Base-by-base conservation (phyloP, 306 rosid species). In the Adenanthera pavonina region DNA sequence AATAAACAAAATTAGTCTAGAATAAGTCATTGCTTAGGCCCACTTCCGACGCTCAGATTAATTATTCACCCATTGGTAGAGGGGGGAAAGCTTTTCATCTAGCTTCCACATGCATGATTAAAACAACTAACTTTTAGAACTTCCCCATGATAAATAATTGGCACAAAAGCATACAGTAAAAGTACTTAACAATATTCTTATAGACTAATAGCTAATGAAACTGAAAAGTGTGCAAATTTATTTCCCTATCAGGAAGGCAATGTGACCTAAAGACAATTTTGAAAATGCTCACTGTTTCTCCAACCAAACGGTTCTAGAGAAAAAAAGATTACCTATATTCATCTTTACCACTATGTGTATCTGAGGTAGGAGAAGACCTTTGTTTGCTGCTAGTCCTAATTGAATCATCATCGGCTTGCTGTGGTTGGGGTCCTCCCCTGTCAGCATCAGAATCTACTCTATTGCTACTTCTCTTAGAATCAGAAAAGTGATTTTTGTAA, bases 331-430 rank as follows among this genome's bases (percentile, higher is more conserved):
- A 94, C 97, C 97, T 94, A 84, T 81, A 85, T 64, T 91, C 97
- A 83, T 94, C 95, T 68, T 86, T 72, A 80, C 91, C 90, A 76
- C 49, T 81, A 62, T 88, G 88, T 68, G 94, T 83, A 84, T 78
- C 86, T 44, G 94, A 90, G 67, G 89, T 85, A 57, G 94, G 97
- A 13, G 98, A 94, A 57, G 84, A 86, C 86, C 88, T 90, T 79
- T 83, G 83, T 76, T 89, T 94, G 78, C 84, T 89, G 88, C 80
- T 84, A 68, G 89, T 81, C 60, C 81, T 78, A 51, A 64, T 54
- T 72, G 90, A 62, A 78, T 92, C 97, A 48, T 66, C 83, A 80
- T 85, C 90, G 68, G 84, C 82, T 77, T 92, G 94, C n/a, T 92
- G 91, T 9, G 87, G 70, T 76, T 89, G 98, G 84, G 97, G 85